Evolutionary conservation across 257 asterid species (phyloP).

Genomic region (Nicotiana attenuata): DNA sequence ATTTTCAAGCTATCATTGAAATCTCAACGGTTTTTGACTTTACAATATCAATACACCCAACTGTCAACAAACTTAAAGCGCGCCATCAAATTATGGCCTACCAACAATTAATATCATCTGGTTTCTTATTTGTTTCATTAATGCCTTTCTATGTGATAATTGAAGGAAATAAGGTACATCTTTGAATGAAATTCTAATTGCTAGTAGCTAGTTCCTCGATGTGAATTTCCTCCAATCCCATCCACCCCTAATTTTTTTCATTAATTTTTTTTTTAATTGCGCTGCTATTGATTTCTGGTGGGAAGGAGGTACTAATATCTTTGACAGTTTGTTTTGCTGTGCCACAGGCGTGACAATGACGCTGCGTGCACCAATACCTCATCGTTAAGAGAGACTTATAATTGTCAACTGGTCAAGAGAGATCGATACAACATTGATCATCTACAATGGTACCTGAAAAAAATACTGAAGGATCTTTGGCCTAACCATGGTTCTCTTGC

Average conservation of each 20-base stretch:
- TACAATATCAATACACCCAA: neutral
- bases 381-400: constrained; percentile 44
- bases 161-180: neutral
- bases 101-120: neutral
- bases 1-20: neutral
- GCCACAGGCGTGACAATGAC: constrained; percentile 87
- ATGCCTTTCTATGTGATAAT: neutral
- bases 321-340: constrained; percentile 96
- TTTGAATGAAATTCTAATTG: neutral
- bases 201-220: neutral
- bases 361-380: constrained; percentile 59
- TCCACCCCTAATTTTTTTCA: neutral
- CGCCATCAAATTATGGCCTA: neutral
- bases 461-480: constrained; percentile 50
- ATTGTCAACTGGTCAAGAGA: constrained; percentile 20
- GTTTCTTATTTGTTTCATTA: neutral
- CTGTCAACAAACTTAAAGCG: neutral
- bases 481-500: constrained; percentile 85
- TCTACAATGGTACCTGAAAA: constrained; percentile 19
- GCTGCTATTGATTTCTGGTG: neutral
- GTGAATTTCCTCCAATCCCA: neutral
- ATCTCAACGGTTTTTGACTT: neutral
- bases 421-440: constrained; percentile 29
- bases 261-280: neutral
- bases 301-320: constrained; percentile 46